These are phyloP conservation scores for Ophiocordyceps polyrhachis-furcata DNA, from an alignment of 2,329 filamentous ascomycete genomes.

Conservation along the genomic window DNA sequence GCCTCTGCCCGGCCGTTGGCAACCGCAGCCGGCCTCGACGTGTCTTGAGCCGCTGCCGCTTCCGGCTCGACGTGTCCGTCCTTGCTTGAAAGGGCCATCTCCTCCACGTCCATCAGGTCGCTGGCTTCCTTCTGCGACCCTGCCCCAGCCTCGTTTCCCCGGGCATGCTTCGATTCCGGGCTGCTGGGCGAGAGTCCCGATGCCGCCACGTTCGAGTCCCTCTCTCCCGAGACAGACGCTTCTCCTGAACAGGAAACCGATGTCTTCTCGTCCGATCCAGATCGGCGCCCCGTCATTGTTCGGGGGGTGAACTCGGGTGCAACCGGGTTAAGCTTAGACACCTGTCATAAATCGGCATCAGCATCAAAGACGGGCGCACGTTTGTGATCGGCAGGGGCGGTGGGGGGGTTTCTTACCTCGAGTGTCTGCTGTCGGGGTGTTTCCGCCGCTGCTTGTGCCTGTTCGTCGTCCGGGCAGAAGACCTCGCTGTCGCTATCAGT, in stretches of 20 bases:
- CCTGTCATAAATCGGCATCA: constrained; percentile 24
- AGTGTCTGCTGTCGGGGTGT: constrained; percentile 19
- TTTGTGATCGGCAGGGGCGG: too few species aligned
- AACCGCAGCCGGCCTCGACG: neutral
- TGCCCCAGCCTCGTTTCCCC: neutral
- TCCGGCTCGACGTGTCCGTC: neutral
- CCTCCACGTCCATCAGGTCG: constrained; percentile 3
- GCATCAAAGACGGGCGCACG: constrained; percentile 9
- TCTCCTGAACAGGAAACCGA: neutral
- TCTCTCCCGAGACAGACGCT: neutral
- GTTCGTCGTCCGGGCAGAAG: constrained; percentile 5
- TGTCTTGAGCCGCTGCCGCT: constrained; percentile 1
- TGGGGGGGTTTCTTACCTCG: too few species aligned
- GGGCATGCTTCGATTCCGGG: constrained; percentile 11
- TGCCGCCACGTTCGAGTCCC: neutral
- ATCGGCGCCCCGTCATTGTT: neutral
- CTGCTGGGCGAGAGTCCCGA: constrained; percentile 1
- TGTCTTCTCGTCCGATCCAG: neutral
- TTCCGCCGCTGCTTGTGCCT: constrained; percentile 11
- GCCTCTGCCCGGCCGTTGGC: neutral
- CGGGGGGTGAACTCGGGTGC: constrained; percentile 36
- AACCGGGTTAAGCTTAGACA: constrained; percentile 33
- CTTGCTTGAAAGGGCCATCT: constrained; percentile 3
- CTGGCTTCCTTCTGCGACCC: neutral
- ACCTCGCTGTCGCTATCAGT: constrained; percentile 8